phyloP scores from a whole-genome alignment of 331 rosid species.

The Rosa hybrid region DNA sequence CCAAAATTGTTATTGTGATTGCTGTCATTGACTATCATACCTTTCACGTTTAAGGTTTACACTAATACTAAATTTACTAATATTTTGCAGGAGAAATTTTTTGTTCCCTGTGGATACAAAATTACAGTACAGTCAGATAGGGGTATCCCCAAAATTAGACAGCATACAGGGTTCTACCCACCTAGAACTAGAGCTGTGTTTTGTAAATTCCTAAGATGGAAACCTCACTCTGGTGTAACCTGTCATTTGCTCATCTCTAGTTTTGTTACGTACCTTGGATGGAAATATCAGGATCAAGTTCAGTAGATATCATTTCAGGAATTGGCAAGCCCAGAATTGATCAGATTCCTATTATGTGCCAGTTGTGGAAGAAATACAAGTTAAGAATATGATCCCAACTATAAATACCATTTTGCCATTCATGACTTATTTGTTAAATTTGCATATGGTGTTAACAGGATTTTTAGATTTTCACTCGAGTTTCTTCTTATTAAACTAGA shows the following conservation, averaged over 20 bases:
- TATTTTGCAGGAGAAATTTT: conserved; percentile 5
- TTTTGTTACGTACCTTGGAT: background rate
- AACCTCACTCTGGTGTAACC: background rate
- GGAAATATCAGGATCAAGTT: background rate
- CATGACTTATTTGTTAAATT: background rate
- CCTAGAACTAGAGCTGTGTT: background rate
- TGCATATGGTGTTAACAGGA: background rate
- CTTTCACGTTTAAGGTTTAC: background rate
- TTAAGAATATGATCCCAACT: background rate
- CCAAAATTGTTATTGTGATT: background rate
- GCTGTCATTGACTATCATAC: background rate
- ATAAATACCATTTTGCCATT: too few species aligned
- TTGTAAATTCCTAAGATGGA: background rate
- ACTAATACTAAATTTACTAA: background rate
- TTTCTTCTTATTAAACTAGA: too few species aligned
- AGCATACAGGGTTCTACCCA: conserved; percentile 5
- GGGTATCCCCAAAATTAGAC: conserved; percentile 17
- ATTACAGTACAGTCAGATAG: conserved; percentile 12
- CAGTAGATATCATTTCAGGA: background rate
- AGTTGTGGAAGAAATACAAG: background rate
- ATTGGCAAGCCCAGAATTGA: background rate
- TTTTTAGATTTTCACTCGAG: background rate
- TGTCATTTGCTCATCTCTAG: background rate
- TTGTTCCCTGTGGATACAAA: background rate
- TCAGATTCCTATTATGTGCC: background rate